Percentiles rank a stretch among this genome's conserved stretches.
These are phyloP conservation scores for Sporothrix pseudoabietina DNA, from an alignment of 2,329 filamentous ascomycete genomes.

Conservation along the genomic window DNA sequence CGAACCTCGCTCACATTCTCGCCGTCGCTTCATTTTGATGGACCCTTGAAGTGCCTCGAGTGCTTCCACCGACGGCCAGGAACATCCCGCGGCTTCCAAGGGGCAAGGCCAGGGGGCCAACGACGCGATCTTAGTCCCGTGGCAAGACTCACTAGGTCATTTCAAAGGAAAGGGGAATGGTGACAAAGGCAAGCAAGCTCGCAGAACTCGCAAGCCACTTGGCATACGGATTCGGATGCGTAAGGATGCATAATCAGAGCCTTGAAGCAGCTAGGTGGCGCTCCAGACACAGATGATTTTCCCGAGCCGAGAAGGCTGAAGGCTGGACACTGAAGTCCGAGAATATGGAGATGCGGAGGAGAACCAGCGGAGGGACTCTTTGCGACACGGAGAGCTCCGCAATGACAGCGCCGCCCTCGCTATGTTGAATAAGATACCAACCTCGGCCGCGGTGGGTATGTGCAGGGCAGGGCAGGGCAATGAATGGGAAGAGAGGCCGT, in stretches of 20 bases:
- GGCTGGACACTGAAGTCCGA: constrained; percentile 15
- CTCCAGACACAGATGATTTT: not conserved
- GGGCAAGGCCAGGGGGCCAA: not conserved
- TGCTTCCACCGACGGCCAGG: constrained; percentile 11
- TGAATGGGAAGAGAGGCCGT: not conserved
- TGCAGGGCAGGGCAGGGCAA: not conserved
- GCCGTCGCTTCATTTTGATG: not conserved
- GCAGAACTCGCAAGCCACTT: not conserved
- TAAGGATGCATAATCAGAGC: not conserved
- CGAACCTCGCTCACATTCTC: constrained; percentile 8
- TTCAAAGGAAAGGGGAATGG: not conserved
- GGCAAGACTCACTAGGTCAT: not conserved
- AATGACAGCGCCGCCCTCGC: not conserved
- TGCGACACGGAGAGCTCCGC: not conserved
- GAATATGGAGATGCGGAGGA: constrained; percentile 1
- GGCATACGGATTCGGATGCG: not conserved
- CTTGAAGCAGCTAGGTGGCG: not conserved
- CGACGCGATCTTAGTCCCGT: not conserved
- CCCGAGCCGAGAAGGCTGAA: not conserved
- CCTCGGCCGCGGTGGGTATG: not conserved
- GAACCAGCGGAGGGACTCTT: not conserved
- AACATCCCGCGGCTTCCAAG: constrained; percentile 17
- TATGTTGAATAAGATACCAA: constrained; percentile 1
- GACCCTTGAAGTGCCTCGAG: not conserved
- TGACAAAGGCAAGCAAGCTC: not conserved